phyloP scores from a whole-genome alignment of 73 alveolate species.

The Tetrahymena thermophila region DNA sequence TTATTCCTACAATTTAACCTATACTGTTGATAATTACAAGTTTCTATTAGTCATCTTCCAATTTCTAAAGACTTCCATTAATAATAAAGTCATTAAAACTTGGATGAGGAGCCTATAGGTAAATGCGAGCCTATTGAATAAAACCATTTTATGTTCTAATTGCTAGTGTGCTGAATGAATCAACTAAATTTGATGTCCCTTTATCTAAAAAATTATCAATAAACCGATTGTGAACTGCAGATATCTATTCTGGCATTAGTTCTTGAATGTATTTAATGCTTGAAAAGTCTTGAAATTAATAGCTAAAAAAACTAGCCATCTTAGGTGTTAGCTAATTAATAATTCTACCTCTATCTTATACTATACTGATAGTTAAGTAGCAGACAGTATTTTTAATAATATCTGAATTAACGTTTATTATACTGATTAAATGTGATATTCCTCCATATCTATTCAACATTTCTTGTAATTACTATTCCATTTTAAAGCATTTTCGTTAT shows the following conservation, averaged over 20 bases:
- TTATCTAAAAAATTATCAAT: neutral
- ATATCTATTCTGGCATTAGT: neutral
- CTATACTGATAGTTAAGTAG: neutral
- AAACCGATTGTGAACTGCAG: neutral
- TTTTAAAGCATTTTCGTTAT: neutral
- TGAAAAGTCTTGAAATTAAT: neutral
- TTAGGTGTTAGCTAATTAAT: neutral
- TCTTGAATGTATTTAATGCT: neutral
- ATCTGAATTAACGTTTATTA: neutral
- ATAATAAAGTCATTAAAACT: neutral
- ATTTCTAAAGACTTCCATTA: neutral
- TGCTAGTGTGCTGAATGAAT: neutral
- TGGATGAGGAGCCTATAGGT: neutral
- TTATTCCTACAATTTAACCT: neutral
- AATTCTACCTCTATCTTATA: neutral
- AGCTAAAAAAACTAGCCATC: neutral
- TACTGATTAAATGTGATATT: neutral
- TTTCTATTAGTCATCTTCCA: neutral
- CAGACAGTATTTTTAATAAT: neutral
- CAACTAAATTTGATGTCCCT: neutral
- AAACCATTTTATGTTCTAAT: neutral
- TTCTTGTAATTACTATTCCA: neutral
- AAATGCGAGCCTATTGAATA: neutral
- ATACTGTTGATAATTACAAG: neutral
- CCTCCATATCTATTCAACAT: neutral